Base-by-base conservation (phyloP, 1,284 basidiomycete genomes). In the Fomitopsis schrenkii region DNA sequence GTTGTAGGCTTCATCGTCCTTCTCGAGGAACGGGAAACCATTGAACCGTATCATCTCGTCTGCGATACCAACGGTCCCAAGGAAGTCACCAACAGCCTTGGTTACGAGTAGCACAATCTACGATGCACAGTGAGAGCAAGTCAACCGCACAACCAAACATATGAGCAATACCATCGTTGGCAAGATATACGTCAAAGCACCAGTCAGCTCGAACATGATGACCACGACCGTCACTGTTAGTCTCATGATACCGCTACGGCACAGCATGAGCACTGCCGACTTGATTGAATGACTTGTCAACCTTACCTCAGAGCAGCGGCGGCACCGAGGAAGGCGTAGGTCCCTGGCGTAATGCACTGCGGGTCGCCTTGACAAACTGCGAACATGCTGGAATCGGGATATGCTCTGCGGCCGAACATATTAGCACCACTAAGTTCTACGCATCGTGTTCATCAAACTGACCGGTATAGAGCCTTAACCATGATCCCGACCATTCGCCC, bases 131-230 rank as follows among this genome's bases (percentile, higher is more conserved):
- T 35, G 3, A 58, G 35, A 30, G 26, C 12, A n/a, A 35, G 30
- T 28, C 57, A 64, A 57, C 41, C 59, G 30, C n/a, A 44, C 14
- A 26, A 42, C 3, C 8, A 12, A 33, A 19, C 41, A 50, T 33
- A 12, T 2, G 42, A 40, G 26, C 59, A 82, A 70, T 67, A 94
- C 95, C 97, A 99, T 99, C 4, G 95, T 97, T 0, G 97, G 97
- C 33, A 99, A 78, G 67, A 99, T 97, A 74, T 99, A 99, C 12
- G 95, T 98, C 68, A 99, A 76, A 1, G 97, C 97, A 9, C 97
- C 97, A 1, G 97, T 99, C n/a, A 99, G 82, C 73, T 99, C 97
- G 74, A 98, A 98, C 96, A 99, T 99, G 76, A 99, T 98, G 59
- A 99, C 97, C 1, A 98, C 97, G 2, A 99, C 95, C 0, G 96